Percentiles rank a stretch among this genome's conserved stretches.
These are phyloP conservation scores for Lepiota brunneoincarnata DNA, from an alignment of 768 basidiomycete genomes.

Conservation along the genomic window DNA sequence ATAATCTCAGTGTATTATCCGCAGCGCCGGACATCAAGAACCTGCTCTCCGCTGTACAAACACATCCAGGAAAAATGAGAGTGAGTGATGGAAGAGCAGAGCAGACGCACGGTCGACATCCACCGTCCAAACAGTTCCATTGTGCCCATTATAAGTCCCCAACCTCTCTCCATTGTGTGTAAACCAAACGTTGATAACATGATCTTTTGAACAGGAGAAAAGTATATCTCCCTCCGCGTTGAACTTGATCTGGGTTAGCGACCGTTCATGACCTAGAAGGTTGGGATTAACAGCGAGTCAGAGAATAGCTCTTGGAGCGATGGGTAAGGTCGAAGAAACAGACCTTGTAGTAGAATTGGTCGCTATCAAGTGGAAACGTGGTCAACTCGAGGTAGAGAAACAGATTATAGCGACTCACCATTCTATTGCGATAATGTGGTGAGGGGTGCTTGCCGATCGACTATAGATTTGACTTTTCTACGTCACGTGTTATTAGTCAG, in stretches of 20 bases:
- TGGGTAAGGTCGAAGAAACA: background rate
- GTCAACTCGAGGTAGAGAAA: background rate
- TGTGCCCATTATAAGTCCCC: constrained; percentile 95
- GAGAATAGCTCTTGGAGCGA: background rate
- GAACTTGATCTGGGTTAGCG: constrained; percentile 96
- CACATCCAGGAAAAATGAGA: background rate
- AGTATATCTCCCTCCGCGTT: constrained; percentile 95
- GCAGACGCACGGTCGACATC: constrained; percentile 85
- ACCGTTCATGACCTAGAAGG: constrained; percentile 86
- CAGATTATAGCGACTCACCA: background rate
- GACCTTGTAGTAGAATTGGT: constrained; percentile 75
- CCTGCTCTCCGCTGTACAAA: constrained; percentile 62
- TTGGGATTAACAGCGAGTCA: constrained; percentile 12
- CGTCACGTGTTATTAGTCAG: constrained; percentile 9
- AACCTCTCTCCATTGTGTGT: constrained; percentile 96
- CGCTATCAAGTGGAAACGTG: constrained; percentile 37
- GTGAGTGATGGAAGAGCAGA: constrained; percentile 2
- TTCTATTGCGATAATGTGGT: background rate
- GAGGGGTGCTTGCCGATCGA: too few relatives aligned
- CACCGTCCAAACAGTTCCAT: constrained; percentile 95
- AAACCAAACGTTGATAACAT: constrained; percentile 94
- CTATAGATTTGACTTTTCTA: constrained; percentile 1
- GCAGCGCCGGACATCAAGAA: constrained; percentile 91
- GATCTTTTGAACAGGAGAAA: constrained; percentile 95
- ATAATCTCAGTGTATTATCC: constrained; percentile 89